phyloP scores from a whole-genome alignment of 352 stramenopile species.

The Phytophthora ramorum region DNA sequence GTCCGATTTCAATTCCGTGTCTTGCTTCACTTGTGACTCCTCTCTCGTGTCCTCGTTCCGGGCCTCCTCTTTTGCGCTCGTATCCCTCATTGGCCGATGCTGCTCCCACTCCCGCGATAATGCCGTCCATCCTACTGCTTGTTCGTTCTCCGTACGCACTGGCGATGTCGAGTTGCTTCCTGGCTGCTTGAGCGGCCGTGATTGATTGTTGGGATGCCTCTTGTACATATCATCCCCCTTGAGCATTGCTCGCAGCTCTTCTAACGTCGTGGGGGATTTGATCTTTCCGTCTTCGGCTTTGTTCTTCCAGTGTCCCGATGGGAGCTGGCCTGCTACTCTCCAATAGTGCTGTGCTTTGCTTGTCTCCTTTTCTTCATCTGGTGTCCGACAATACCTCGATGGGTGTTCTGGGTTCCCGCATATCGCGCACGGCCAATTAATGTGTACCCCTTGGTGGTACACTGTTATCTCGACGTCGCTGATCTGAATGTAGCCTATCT shows the following conservation, averaged over 20 bases:
- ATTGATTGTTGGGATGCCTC: too few relatives aligned
- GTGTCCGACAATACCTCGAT: background rate
- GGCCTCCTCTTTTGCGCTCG: too few relatives aligned
- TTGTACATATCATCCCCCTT: too few relatives aligned
- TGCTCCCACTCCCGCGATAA: too few relatives aligned
- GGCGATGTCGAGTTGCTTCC: too few relatives aligned
- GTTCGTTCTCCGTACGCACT: too few relatives aligned
- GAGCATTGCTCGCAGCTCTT: background rate
- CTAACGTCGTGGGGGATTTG: background rate
- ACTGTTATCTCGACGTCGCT: background rate
- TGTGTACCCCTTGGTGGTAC: background rate
- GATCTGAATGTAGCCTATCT: background rate
- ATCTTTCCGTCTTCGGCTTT: background rate
- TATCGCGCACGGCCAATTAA: background rate
- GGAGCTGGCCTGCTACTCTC: background rate
- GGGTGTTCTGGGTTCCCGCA: background rate
- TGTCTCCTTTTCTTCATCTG: background rate
- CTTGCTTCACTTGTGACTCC: too few relatives aligned
- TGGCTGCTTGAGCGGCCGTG: too few relatives aligned
- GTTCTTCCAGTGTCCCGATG: background rate
- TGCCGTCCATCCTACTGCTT: too few relatives aligned
- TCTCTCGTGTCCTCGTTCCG: too few relatives aligned
- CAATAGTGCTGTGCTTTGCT: background rate
- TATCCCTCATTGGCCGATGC: too few relatives aligned
- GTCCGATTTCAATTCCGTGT: too few relatives aligned